These are phyloP conservation scores for Anethum foeniculum DNA, from an alignment of 140 eudicot genomes.

Conservation along the genomic window DNA sequence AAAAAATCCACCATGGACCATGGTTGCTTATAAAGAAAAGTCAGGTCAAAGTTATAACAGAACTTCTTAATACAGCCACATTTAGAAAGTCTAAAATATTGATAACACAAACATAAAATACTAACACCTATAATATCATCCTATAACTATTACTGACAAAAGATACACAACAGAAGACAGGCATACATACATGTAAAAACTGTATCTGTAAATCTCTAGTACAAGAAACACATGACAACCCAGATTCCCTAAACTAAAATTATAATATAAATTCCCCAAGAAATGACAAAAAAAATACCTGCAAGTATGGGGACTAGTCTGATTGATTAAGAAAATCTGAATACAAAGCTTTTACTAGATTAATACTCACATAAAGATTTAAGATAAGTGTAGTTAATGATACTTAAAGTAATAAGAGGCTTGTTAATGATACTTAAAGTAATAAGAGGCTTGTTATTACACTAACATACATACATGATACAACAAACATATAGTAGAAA, in stretches of 20 bases:
- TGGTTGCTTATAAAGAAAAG: neutral
- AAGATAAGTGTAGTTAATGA: neutral
- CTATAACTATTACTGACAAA: neutral
- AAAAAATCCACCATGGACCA: neutral
- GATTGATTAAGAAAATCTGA: neutral
- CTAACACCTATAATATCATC: neutral
- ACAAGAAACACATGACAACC: neutral
- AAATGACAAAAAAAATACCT: neutral
- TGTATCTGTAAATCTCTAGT: neutral
- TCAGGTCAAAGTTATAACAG: neutral
- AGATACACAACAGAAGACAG: neutral
- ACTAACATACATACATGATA: no score
- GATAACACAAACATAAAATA: neutral
- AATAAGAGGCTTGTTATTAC: neutral
- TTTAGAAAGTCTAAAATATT: neutral
- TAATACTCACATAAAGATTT: neutral
- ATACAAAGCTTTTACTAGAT: neutral
- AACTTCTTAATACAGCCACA: neutral
- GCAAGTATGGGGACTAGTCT: neutral
- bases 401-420: neutral
- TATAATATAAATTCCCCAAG: neutral
- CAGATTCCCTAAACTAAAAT: neutral
- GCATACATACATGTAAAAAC: no score
- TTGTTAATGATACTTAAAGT: neutral
- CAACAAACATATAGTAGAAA: no score